A percentile compares a stretch with the other conserved stretches of the same genome.
phyloP scores from a whole-genome alignment of 225 moss, liverwort and hornwort species.

The Straminergon stramineum region DNA sequence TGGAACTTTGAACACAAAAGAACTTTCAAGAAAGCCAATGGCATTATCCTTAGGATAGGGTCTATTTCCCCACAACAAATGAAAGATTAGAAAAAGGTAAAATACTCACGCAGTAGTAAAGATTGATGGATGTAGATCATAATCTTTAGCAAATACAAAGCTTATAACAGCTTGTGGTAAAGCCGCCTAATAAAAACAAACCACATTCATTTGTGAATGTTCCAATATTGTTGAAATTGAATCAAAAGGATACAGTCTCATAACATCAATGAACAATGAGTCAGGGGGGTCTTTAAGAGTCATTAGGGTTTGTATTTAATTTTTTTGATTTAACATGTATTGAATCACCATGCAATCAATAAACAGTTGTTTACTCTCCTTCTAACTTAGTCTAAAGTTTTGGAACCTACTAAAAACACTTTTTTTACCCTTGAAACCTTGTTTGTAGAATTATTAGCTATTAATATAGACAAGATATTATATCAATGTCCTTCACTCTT shows the following conservation, averaged over 20 bases:
- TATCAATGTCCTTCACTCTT: rapidly evolving
- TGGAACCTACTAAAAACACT: background rate
- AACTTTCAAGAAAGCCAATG: background rate
- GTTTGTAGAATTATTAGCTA: background rate
- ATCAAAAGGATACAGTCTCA: rapidly evolving
- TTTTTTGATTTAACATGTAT: too few relatives aligned
- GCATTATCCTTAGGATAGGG: background rate
- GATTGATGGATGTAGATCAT: constrained; percentile 27
- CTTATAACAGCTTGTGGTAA: constrained; percentile 70
- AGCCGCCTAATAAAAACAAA: constrained; percentile 39
- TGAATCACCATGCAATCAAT: background rate
- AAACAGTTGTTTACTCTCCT: too few relatives aligned
- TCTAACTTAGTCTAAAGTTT: too few relatives aligned
- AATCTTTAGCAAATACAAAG: constrained; percentile 77
- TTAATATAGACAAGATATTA: background rate
- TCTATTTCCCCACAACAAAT: background rate
- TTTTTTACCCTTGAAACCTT: background rate
- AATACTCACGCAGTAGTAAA: constrained; percentile 66
- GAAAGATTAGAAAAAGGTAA: background rate
- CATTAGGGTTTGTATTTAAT: background rate
- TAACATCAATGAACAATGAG: background rate
- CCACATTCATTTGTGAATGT: background rate
- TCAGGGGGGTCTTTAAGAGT: background rate
- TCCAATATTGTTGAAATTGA: background rate
- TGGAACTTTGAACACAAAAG: background rate